Base-by-base conservation (phyloP, 1,139 yeast species). In the Sugiyamaella neomexicana region DNA sequence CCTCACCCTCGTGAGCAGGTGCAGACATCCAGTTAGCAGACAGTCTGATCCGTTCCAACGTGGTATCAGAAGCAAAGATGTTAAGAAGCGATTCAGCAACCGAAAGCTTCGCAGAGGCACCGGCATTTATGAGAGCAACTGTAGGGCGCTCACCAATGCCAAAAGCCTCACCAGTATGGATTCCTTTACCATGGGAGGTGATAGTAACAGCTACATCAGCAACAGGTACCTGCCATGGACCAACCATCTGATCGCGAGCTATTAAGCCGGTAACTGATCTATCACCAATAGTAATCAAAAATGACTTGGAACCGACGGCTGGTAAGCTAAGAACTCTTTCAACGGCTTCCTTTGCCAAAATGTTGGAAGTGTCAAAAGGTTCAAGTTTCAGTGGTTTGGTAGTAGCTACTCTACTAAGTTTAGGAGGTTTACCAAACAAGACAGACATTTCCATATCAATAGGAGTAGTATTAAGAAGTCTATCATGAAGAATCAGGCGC, bases 21-120 rank as follows among this genome's bases (percentile, higher is more conserved):
- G 99, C 93, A 13, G 97, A 85, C 99, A 95, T 95, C 99, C 99
- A 95, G 76, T 95, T 95, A 52, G 99, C 99, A 55, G 97, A 88
- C 58, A 95, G 76, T 67, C 91, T 88, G 54, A 93, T 85, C 63
- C 85, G 81, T 58, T 85, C 85, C 59, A 93, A 76, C 10, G 85
- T 77, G 56, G 86, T 81, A 70, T 93, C 96, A 41, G 99, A 95
- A 43, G 99, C 98, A 65, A 85, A 82, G 46, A 93, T 70, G 69
- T 95, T 95, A 71, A 91, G 74, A 66, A 95, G 78, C 1, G 98
- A 86, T 77, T 95, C 99, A 31, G 98, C 99, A 57, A 95, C 96
- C 62, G 93, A 82, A 86, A 95, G 85, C 74, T 91, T 89, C 27
- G 99, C 98, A n/a, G 97, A 89, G 0, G 97, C 96, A 57, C 86